These are phyloP conservation scores for Aspergillus piperis DNA, from an alignment of 2,329 filamentous ascomycete genomes.

Conservation along the genomic window DNA sequence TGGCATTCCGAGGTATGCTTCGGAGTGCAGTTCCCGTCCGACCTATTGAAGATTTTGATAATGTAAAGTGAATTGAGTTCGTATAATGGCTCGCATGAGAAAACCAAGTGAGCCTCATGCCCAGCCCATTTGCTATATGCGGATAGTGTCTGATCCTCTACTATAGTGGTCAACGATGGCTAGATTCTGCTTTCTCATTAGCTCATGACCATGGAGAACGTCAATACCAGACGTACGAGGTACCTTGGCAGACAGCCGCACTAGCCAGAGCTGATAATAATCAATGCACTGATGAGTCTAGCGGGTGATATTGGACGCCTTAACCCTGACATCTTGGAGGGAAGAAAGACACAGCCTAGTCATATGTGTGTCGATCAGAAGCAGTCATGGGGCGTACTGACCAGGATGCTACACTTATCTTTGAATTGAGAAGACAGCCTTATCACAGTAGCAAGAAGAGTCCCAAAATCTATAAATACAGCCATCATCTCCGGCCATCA, in stretches of 20 bases:
- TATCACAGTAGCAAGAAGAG: neutral
- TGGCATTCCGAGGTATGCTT: neutral
- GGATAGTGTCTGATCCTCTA: neutral
- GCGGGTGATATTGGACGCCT: too few species aligned
- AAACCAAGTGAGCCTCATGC: neutral
- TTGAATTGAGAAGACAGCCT: neutral
- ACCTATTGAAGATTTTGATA: too few species aligned
- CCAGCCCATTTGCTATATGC: neutral
- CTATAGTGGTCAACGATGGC: neutral
- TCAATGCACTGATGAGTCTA: neutral
- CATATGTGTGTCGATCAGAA: neutral
- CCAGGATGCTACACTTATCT: neutral
- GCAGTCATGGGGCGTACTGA: neutral
- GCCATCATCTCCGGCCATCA: neutral
- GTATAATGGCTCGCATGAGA: neutral
- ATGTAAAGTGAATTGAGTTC: too few species aligned
- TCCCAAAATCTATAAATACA: neutral
- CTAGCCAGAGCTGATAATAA: neutral
- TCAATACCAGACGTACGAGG: too few species aligned
- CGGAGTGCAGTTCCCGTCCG: neutral
- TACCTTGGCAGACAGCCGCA: neutral
- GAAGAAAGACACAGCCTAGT: neutral
- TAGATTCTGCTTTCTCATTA: neutral
- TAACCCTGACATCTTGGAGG: neutral
- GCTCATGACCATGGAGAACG: neutral